These are phyloP conservation scores for Phytophthora litchii DNA, from an alignment of 352 stramenopile genomes.

Conservation along the genomic window DNA sequence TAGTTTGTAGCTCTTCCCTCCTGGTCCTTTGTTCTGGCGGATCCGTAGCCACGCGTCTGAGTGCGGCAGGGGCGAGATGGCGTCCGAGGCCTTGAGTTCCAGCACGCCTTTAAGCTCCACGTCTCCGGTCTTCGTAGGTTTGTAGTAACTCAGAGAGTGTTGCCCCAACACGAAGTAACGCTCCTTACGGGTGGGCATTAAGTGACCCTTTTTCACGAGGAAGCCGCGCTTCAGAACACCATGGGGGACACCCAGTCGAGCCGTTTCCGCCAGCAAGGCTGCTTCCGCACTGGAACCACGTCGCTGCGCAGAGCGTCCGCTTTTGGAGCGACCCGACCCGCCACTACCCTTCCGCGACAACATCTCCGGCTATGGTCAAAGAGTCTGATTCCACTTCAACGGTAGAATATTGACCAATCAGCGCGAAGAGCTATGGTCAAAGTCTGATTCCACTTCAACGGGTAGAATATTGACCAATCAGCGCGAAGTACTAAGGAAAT, in stretches of 20 bases:
- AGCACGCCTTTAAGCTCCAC: slow-evolving; percentile 50
- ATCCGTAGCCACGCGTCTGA: slow-evolving; percentile 70
- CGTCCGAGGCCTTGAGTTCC: slow-evolving; percentile 48
- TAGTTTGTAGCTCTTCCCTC: slow-evolving; percentile 67
- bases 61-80: slow-evolving; percentile 52
- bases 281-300: slow-evolving; percentile 29
- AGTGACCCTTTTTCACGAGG: slow-evolving; percentile 59
- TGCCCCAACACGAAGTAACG: slow-evolving; percentile 53
- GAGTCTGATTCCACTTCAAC: slow-evolving; percentile 12
- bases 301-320: slow-evolving; percentile 10
- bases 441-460: slow-evolving; percentile 8
- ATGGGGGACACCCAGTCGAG: slow-evolving; percentile 17
- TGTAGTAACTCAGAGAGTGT: slow-evolving; percentile 57
- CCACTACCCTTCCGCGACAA: slow-evolving; percentile 1
- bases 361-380: slow-evolving; percentile 10
- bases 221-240: slow-evolving; percentile 46
- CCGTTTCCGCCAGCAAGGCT: slow-evolving; percentile 26
- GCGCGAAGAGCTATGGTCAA: slow-evolving; percentile 2
- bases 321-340: slow-evolving; percentile 3
- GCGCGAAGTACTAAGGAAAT: neutral
- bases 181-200: slow-evolving; percentile 64
- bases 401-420: neutral
- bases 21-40: slow-evolving; percentile 52
- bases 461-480: neutral
- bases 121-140: slow-evolving; percentile 33